Conservation (phyloP, 805 yeast genomes). For the Candida caryicola region DNA sequence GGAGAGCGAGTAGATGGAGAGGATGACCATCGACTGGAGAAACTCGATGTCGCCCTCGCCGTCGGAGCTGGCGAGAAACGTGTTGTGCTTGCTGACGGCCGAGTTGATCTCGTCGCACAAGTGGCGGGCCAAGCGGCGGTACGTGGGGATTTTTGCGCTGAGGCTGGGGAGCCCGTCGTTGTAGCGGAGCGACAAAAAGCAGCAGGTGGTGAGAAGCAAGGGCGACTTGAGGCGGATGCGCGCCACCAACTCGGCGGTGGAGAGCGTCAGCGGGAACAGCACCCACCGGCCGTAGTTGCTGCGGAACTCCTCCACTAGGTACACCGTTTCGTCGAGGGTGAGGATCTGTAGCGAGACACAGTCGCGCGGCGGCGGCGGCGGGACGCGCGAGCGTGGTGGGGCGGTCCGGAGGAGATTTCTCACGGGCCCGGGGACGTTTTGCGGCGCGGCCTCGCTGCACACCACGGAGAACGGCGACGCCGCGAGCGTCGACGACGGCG, state of each 20-base stretch:
- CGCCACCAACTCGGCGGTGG: conserved; percentile 48
- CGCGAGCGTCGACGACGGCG: conserved; percentile 35
- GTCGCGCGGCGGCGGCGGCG: conserved; percentile 34
- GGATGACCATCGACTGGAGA: conserved; percentile 62
- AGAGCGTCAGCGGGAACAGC: conserved; percentile 55
- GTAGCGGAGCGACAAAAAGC: conserved; percentile 60
- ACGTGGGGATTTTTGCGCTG: conserved; percentile 28
- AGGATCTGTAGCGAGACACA: conserved; percentile 51
- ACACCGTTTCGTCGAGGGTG: conserved; percentile 44
- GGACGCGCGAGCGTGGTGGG: conserved; percentile 7
- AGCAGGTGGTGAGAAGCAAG: conserved; percentile 62
- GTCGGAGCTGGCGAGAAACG: conserved; percentile 17
- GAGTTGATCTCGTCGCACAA: conserved; percentile 49
- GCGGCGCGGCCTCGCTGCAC: conserved; percentile 26
- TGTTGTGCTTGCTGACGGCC: conserved; percentile 35
- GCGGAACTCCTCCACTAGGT: conserved; percentile 55
- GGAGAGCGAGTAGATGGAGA: conserved; percentile 64
- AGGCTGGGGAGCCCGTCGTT: conserved; percentile 24
- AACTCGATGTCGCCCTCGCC: conserved; percentile 47
- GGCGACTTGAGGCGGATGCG: conserved; percentile 53
- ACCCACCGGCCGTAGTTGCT: conserved; percentile 77
- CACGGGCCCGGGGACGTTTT: conserved; percentile 35
- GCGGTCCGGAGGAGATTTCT: conserved; percentile 21
- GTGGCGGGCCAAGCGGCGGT: conserved; percentile 41
- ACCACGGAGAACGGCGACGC: conserved; percentile 46